phyloP scores from a whole-genome alignment of 768 basidiomycete genomes.

The Panus rudis region DNA sequence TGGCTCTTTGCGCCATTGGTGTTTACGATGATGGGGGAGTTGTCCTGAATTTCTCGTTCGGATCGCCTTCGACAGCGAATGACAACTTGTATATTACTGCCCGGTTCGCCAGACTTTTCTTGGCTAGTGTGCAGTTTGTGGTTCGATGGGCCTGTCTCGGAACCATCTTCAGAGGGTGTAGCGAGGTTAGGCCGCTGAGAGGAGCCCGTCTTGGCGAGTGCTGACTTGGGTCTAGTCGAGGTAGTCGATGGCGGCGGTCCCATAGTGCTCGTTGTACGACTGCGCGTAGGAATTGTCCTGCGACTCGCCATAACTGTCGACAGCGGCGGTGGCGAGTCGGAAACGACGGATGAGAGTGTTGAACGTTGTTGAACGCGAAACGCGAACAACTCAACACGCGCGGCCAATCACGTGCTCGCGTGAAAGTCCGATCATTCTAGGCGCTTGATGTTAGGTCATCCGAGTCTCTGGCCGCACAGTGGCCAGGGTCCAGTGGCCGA shows the following conservation, averaged over 20 bases:
- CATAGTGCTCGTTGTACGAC: conserved; percentile 23
- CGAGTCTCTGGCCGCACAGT: neutral
- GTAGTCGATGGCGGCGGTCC: conserved; percentile 29
- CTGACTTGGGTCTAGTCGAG: conserved; percentile 38
- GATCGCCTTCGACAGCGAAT: conserved; percentile 85
- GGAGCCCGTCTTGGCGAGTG: conserved; percentile 35
- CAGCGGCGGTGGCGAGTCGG: neutral
- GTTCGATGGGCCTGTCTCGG: conserved; percentile 4
- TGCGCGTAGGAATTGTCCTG: too few relatives aligned
- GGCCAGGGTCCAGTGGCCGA: too few relatives aligned
- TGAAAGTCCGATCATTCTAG: conserved; percentile 2
- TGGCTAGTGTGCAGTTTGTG: neutral
- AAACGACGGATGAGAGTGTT: conserved; percentile 5
- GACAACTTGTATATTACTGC: conserved; percentile 90
- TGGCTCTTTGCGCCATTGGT: conserved; percentile 71
- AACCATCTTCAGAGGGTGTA: conserved; percentile 19
- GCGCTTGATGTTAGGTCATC: neutral
- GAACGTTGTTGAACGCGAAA: conserved; percentile 11
- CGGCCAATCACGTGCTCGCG: conserved; percentile 7
- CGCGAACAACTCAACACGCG: too few relatives aligned
- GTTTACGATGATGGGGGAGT: conserved; percentile 81
- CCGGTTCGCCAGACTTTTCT: conserved; percentile 34
- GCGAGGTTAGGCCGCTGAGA: conserved; percentile 25
- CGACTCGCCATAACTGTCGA: conserved; percentile 49
- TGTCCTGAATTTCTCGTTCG: conserved; percentile 76